Evolutionary conservation across 805 yeast genomes (phyloP), one percentile per base, ranked within the genome.

Genomic region (Grigorovia transvaalensis): DNA sequence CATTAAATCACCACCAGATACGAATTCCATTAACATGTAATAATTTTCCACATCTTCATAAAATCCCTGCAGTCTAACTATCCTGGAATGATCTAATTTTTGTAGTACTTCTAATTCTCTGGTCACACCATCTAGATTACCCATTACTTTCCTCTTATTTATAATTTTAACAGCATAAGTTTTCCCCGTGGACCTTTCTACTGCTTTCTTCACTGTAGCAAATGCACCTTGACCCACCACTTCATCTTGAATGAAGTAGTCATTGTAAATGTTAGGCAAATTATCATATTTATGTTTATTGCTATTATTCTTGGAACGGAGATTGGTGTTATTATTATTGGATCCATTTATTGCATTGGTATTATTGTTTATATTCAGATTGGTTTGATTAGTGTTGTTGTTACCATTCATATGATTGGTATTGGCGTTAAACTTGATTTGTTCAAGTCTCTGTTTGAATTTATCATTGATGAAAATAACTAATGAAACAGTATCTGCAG

Each of bases 181-280:
- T 57, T 82, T 81, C 13, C 98, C 98, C 0, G 96, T 81, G 7
- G 79, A 69, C 55, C 97, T 77, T 61, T 89, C 93, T 1, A 90
- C 81, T 4, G 95, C 96, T 64, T 88, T 88, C 58, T 88, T 84
- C 30, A 93, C 99, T 1, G 90, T 85, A 6, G 98, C 98, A 75
- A 91, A 91, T 9, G 98, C 98, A n/a, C 99, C 99, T 60, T 88
- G 93, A 0, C 99, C 99, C 1, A 91, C 86, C 15, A 87, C 82
- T 61, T 86, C 96, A 63, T 84, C 87, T 53, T 84, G 79, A 19
- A 91, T 80, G 13, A 87, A 84, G 67, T 83, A 93, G 60, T 84
- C 81, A 53, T 77, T 79, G 59, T 75, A 74, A 11, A 87, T 81
- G 15, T 38, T 38, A n/a, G 42, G 42, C 17, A 38, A n/a, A 20